Evolutionary conservation across 2,329 filamentous ascomycete species (phyloP), one percentile per base, ranked within the genome.

Genomic region (Penicillium brevicompactum): DNA sequence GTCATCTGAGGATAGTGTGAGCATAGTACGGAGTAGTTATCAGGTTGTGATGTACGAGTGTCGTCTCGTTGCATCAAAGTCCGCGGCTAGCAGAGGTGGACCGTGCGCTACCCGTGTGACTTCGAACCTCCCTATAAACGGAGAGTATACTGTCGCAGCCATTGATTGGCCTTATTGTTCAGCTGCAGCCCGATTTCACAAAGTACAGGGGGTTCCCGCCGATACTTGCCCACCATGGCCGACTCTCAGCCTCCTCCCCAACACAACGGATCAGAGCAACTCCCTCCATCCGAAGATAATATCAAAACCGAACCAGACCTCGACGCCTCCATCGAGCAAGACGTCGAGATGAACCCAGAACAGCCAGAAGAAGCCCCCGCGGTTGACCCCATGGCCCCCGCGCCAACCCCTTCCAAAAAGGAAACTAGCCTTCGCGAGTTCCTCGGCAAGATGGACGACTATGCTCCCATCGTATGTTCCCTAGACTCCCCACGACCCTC

Each of bases 381-480:
- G 45, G 66, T 73, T 24, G 76, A 82, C 49, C 77, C 81, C 49
- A 72, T 83, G 46, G 78, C 77, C 40, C 72, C 81, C 9, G 72
- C 76, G 5, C 74, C 81, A 5, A 74, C 81, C 41, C 87, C 89
- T 1, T 87, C 88, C 49, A 91, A 92, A 72, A 97, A 97, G 77
- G 94, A 99, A 76, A 88, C 89, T 18, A 96, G 90, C 38, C 78
- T 99, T 62, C 89, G 92, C 70, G 93, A 97, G 75, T 97, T 99
- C 70, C 76, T 99, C 16, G 84, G 84, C 61, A 97, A 96, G 81
- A 97, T 99, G 88, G 94, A 99, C 71, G 94, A 99, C 69, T 97
- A 94, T 76, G 92, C 94, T 57, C 94, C 94, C 10, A 96, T 99
- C 68, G 92, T 97, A 83, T 62, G 89, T 78, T 51, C 47, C 21